A percentile compares a stretch with the other conserved stretches of the same genome.
These are phyloP conservation scores for Cadophora gregata DNA, from an alignment of 2,329 filamentous ascomycete species.

Conservation along the genomic window DNA sequence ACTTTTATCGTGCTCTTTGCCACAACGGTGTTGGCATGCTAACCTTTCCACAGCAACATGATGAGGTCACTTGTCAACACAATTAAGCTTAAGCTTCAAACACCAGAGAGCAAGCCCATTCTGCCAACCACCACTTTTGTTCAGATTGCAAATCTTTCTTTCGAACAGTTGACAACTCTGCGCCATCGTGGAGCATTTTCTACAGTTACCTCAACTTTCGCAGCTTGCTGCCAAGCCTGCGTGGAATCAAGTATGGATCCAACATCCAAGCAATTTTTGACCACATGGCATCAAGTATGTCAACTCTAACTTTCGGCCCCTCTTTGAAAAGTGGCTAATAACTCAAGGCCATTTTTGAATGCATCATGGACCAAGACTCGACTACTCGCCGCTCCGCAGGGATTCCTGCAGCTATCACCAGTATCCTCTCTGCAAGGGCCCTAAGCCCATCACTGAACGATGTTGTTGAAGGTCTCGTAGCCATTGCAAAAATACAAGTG, in stretches of 20 bases:
- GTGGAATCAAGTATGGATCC: conserved; percentile 2
- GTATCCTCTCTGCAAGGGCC: conserved; percentile 73
- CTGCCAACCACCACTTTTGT: conserved; percentile 64
- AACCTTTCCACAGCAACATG: conserved; percentile 63
- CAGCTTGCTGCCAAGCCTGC: conserved; percentile 68
- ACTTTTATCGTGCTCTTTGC: not conserved
- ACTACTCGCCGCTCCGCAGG: conserved; percentile 92
- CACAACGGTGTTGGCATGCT: conserved; percentile 6
- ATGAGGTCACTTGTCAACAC: conserved; percentile 64
- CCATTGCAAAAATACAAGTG: conserved; percentile 61
- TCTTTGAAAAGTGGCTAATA: conserved; percentile 19
- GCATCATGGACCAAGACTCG: conserved; percentile 76
- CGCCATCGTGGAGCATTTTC: conserved; percentile 93
- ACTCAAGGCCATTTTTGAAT: conserved; percentile 64
- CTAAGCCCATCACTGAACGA: conserved; percentile 65
- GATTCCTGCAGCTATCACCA: conserved; percentile 84
- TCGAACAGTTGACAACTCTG: conserved; percentile 80
- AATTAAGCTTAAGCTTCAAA: conserved; percentile 49
- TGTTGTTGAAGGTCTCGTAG: conserved; percentile 67
- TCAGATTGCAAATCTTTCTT: conserved; percentile 74
- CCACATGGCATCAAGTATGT: conserved; percentile 73
- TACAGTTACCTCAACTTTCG: conserved; percentile 88
- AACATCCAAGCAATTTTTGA: conserved; percentile 48
- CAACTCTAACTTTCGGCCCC: conserved; percentile 28
- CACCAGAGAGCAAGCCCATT: conserved; percentile 50